Conservation (phyloP, 2,329 filamentous ascomycete species). For the Blastomyces percursus region DNA sequence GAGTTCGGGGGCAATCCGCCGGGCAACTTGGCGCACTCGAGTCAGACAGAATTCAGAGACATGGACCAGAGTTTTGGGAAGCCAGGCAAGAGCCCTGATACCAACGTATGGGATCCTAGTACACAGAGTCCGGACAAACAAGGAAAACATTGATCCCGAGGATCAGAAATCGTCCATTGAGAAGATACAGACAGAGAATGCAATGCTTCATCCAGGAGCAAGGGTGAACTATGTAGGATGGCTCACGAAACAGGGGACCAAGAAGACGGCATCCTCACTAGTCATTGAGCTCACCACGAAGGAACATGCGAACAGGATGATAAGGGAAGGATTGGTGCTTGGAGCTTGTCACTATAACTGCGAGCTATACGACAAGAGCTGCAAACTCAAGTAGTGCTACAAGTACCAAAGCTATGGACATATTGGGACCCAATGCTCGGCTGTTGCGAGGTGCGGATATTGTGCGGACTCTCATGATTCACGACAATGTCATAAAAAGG, state of each 20-base stretch:
- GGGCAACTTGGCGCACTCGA: too few species aligned
- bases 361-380: conserved; percentile 20
- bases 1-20: too few species aligned
- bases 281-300: conserved; percentile 20
- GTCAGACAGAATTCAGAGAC: too few species aligned
- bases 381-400: conserved; percentile 21
- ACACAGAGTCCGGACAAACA: conserved; percentile 19
- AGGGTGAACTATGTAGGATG: conserved; percentile 20
- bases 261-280: conserved; percentile 18
- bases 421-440: conserved; percentile 18
- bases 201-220: conserved; percentile 16
- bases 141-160: conserved; percentile 14
- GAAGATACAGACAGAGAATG: conserved; percentile 21
- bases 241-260: conserved; percentile 13
- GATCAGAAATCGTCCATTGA: conserved; percentile 17
- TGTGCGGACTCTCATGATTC: conserved; percentile 18
- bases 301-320: conserved; percentile 19
- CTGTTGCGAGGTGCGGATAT: conserved; percentile 18
- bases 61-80: too few species aligned
- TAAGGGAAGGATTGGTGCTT: conserved; percentile 19
- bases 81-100: neutral
- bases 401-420: conserved; percentile 19
- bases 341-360: conserved; percentile 15
- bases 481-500: conserved; percentile 16
- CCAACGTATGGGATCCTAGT: conserved; percentile 19